Evolutionary conservation across 345 rosid species (phyloP).

Genomic region (Eucalyptus fibrosa): DNA sequence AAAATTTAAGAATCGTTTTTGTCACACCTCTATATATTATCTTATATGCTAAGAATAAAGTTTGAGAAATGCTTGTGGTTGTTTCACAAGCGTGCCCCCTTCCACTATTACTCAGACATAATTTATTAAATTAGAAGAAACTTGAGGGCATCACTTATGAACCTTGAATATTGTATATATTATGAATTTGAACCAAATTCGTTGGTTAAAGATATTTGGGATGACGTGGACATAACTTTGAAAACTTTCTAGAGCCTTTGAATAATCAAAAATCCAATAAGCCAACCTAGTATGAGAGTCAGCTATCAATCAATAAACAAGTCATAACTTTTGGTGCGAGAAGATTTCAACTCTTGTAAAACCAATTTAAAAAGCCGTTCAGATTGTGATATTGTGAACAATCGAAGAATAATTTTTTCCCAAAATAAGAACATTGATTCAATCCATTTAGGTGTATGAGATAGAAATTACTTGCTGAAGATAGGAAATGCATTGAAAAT

Average conservation of each 20-base stretch:
- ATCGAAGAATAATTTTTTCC: neutral
- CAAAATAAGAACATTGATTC: no score
- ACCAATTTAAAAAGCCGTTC: neutral
- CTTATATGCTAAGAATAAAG: neutral
- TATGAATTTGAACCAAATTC: neutral
- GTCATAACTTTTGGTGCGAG: neutral
- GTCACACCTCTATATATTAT: neutral
- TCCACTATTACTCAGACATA: neutral
- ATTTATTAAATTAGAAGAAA: neutral
- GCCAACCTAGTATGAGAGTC: neutral
- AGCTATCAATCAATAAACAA: neutral
- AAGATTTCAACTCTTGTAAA: neutral
- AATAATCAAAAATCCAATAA: neutral
- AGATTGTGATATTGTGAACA: neutral
- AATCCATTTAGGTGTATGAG: no score
- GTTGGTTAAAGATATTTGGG: neutral
- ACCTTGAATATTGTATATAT: neutral
- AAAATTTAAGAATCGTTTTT: neutral
- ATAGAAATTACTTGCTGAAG: no score
- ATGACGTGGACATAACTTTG: neutral
- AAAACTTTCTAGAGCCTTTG: neutral
- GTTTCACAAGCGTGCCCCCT: neutral
- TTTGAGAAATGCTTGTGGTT: neutral
- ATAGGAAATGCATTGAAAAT: no score
- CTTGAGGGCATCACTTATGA: neutral